phyloP scores from a whole-genome alignment of 2,329 filamentous ascomycete genomes.

The Stagonosporopsis vannaccii region DNA sequence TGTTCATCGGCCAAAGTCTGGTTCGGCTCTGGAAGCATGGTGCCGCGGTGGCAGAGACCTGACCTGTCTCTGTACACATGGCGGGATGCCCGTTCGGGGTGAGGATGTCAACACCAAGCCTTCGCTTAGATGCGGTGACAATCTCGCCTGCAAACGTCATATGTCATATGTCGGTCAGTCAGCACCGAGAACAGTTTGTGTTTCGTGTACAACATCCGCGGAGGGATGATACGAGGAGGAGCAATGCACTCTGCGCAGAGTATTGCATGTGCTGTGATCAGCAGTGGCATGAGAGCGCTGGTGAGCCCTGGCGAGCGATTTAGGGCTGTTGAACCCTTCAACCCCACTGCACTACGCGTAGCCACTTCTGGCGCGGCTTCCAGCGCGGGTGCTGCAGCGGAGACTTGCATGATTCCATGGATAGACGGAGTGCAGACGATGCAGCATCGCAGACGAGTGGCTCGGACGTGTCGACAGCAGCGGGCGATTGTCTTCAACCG shows the following conservation, averaged over 20 bases:
- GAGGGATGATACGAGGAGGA: conserved; percentile 8
- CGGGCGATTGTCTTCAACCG: conserved; percentile 4
- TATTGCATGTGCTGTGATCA: not conserved
- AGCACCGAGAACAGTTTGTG: conserved; percentile 2
- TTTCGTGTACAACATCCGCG: not conserved
- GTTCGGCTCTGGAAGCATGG: not conserved
- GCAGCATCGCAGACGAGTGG: too few relatives aligned
- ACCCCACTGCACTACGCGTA: conserved; percentile 15
- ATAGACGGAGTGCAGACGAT: not conserved
- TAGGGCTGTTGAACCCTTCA: conserved; percentile 17
- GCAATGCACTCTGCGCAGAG: conserved; percentile 2
- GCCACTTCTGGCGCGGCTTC: conserved; percentile 8
- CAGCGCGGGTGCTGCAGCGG: conserved; percentile 6
- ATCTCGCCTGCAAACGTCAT: conserved; percentile 12
- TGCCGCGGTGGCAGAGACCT: not conserved
- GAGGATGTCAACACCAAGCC: conserved; percentile 13
- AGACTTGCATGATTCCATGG: not conserved
- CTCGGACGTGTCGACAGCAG: not conserved
- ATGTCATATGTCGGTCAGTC: conserved; percentile 3
- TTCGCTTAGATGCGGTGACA: conserved; percentile 9
- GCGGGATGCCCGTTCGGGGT: conserved; percentile 5
- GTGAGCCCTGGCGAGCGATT: not conserved
- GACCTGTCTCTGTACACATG: not conserved
- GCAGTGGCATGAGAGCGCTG: conserved; percentile 7
- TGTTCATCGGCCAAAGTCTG: not conserved